Evolutionary conservation across 2,329 filamentous ascomycete genomes (phyloP), one percentile per base, ranked within the genome.

Genomic region (Macrophomina phaseolina): DNA sequence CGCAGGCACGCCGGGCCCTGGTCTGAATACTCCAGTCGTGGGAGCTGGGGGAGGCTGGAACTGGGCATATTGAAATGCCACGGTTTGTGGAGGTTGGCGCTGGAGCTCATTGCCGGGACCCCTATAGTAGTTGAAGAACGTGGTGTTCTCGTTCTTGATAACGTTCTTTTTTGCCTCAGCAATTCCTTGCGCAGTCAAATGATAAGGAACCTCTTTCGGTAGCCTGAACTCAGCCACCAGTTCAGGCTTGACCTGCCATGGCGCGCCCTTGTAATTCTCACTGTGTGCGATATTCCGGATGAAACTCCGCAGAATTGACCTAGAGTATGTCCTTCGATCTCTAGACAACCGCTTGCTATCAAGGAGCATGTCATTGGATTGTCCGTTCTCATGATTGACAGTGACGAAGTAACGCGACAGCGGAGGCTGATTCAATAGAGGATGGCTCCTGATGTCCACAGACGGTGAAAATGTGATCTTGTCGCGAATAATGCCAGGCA

Each of bases 191-290:
- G 74, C 70, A 2, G 75, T 78, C 62, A 78, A 75, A 49, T 74
- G 69, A 40, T 77, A 74, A 6, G 95, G 95, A 12, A 98, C 88
- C 64, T 92, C 89, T n/a, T 89, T 93, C 68, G 93, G 90, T 69
- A 99, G 95, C 69, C 92, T 90, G 78, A 95, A 97, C 69, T 90
- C 86, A 53, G 88, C 87, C 0, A 95, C 95, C 67, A 97, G 89
- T 64, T 93, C 89, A 42, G 91, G 86, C 80, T 96, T 97, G 18
- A 98, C 94, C 65, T 97, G 82, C 95, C 95, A 99, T 0, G 95
- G 94, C 0, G 95, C 95, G n/a, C 94, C 94, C 68, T 89, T 94
- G 93, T 94, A 98, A 4, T 93, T 88, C 74, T 98, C 95, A 68
- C 94, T 85, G 1, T 90, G 91, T n/a, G 97, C 91, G 0, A 93